These are phyloP conservation scores for Fusarium goolgardi DNA, from an alignment of 2,329 filamentous ascomycete species.

Conservation along the genomic window DNA sequence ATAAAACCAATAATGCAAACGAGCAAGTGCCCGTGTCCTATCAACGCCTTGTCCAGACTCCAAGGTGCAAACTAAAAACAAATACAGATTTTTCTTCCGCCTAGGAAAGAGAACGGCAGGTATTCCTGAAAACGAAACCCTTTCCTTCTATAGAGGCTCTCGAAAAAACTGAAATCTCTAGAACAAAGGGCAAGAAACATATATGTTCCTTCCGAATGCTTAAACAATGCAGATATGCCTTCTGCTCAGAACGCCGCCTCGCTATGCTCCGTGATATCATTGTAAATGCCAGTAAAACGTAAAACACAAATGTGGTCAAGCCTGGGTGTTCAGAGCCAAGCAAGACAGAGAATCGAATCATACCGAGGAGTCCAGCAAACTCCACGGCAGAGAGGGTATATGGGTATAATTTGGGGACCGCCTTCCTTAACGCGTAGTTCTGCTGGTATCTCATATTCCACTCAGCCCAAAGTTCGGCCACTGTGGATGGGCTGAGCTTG, in stretches of 20 bases:
- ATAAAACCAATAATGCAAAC: conserved; percentile 30
- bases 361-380: conserved; percentile 27
- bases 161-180: conserved; percentile 30
- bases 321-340: conserved; percentile 31
- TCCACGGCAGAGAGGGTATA: conserved; percentile 42
- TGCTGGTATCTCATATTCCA: conserved; percentile 28
- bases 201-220: conserved; percentile 36
- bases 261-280: conserved; percentile 55
- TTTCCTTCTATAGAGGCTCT: conserved; percentile 28
- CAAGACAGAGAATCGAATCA: conserved; percentile 40
- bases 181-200: conserved; percentile 16
- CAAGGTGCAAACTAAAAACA: conserved; percentile 19
- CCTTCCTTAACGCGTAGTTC: conserved; percentile 33
- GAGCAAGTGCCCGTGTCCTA: conserved; percentile 19
- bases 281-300: conserved; percentile 40
- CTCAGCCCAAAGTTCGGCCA: conserved; percentile 62
- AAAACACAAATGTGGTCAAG: conserved; percentile 35
- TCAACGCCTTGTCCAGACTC: conserved; percentile 40
- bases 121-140: conserved; percentile 21
- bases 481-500: conserved; percentile 63
- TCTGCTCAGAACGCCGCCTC: conserved; percentile 53
- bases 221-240: conserved; percentile 42
- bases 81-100: conserved; percentile 12
- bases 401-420: conserved; percentile 50
- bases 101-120: conserved; percentile 8